These are phyloP conservation scores for Camellia japonica DNA, from an alignment of 148 eudicot species.

Conservation along the genomic window DNA sequence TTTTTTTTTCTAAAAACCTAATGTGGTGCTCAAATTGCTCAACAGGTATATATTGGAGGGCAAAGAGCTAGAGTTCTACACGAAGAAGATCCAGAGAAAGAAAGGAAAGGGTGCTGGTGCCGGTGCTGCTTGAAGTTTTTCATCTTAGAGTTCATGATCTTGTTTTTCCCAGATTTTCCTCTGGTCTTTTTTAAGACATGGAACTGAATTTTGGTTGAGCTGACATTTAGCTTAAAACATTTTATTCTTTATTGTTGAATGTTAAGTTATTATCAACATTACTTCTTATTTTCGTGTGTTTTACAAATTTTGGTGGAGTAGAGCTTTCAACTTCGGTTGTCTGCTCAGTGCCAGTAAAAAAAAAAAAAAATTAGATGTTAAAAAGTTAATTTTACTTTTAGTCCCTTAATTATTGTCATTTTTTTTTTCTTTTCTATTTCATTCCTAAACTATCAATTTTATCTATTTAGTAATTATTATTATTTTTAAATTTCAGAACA, in stretches of 20 bases:
- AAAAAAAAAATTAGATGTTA: too few species aligned
- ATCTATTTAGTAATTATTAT: too few species aligned
- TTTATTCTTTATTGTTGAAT: background rate
- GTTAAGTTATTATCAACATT: background rate
- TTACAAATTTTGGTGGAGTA: background rate
- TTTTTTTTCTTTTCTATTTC: too few species aligned
- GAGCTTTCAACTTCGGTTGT: background rate
- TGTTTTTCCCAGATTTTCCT: background rate
- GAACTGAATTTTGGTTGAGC: conserved; percentile 7
- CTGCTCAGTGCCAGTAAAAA: background rate
- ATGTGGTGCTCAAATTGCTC: background rate
- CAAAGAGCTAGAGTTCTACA: conserved; percentile 75
- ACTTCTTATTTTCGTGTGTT: background rate
- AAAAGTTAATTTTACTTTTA: too few species aligned
- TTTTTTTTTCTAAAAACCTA: background rate
- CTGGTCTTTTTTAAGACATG: background rate
- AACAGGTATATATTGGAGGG: conserved; percentile 70
- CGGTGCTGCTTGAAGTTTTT: conserved; percentile 36
- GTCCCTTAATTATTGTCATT: too few species aligned
- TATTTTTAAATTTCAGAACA: too few species aligned
- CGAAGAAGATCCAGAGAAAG: conserved; percentile 78
- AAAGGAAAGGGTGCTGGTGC: conserved; percentile 60
- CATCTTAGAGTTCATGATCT: background rate
- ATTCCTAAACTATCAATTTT: too few species aligned
- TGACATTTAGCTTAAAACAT: conserved; percentile 2